Percentiles rank a stretch among this genome's conserved stretches.
These are phyloP conservation scores for Cyberlindnera suaveolens DNA, from an alignment of 805 yeast species.

Conservation along the genomic window DNA sequence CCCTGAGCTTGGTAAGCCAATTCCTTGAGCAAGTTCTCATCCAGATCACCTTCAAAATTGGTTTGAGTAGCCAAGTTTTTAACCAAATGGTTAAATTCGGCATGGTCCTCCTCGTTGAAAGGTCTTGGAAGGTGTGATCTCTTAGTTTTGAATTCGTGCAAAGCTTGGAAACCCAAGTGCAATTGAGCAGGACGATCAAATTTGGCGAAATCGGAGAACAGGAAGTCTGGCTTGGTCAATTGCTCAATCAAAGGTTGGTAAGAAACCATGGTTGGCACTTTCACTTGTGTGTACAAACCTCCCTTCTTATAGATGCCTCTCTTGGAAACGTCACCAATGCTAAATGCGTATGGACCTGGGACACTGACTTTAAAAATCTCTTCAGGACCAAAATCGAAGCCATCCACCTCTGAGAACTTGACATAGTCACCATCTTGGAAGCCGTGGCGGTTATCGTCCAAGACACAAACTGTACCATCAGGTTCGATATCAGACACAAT, in stretches of 20 bases:
- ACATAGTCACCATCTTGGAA: conserved; percentile 89
- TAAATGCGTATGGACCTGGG: conserved; percentile 92
- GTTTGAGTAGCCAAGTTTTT: conserved; percentile 52
- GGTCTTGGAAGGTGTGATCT: conserved; percentile 71
- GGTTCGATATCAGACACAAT: conserved; percentile 83
- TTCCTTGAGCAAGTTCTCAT: conserved; percentile 62
- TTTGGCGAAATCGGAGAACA: conserved; percentile 86
- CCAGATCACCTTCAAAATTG: conserved; percentile 53
- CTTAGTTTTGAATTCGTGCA: conserved; percentile 62
- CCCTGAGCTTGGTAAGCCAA: conserved; percentile 84
- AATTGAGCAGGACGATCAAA: conserved; percentile 87
- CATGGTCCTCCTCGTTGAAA: conserved; percentile 66
- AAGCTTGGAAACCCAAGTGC: conserved; percentile 88
- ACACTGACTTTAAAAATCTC: conserved; percentile 71
- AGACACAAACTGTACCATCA: conserved; percentile 87
- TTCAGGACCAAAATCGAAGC: conserved; percentile 74
- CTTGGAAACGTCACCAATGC: conserved; percentile 47
- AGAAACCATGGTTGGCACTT: conserved; percentile 60
- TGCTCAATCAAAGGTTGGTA: conserved; percentile 65
- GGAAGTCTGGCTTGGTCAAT: conserved; percentile 68
- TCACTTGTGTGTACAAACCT: conserved; percentile 89
- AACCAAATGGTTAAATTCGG: conserved; percentile 53
- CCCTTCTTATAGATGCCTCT: conserved; percentile 71
- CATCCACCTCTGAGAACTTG: conserved; percentile 79
- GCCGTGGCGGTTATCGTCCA: conserved; percentile 90